Percentiles rank a stretch among this genome's conserved stretches.
Evolutionary conservation across 2,329 filamentous ascomycete genomes (phyloP).

Genomic region (Neonectria faginata): DNA sequence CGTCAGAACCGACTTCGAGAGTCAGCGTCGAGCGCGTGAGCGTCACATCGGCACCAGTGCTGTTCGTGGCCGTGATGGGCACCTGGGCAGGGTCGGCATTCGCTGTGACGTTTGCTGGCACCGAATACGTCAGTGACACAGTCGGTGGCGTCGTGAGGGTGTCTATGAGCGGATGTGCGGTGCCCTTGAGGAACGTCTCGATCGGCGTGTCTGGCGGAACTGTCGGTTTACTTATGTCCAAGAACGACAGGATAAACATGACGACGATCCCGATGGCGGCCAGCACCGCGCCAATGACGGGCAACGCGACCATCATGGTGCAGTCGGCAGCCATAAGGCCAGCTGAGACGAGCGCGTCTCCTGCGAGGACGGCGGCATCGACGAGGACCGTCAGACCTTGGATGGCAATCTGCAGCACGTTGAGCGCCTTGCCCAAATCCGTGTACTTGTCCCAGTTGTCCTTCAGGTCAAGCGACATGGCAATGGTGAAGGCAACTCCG

Average conservation of each 20-base stretch:
- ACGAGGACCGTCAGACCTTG: not conserved
- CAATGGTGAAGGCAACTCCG: not conserved
- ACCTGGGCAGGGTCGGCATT: not conserved
- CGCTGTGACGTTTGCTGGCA: not conserved
- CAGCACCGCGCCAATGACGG: not conserved
- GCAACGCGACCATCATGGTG: not conserved
- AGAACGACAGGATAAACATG: not conserved
- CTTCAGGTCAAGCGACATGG: conserved; percentile 3
- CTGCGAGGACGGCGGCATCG: not conserved
- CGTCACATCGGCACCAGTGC: not conserved
- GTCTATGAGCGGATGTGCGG: not conserved
- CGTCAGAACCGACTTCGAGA: not conserved
- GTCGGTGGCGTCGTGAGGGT: not conserved
- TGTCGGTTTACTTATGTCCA: not conserved
- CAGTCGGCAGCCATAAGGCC: not conserved
- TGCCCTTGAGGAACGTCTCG: not conserved
- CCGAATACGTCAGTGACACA: not conserved
- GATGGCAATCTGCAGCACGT: not conserved
- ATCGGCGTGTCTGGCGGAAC: not conserved
- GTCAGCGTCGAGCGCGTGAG: conserved; percentile 1
- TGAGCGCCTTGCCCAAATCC: not conserved
- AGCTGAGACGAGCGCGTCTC: not conserved
- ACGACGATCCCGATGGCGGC: not conserved
- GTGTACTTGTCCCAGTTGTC: conserved; percentile 1
- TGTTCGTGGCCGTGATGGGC: not conserved